Evolutionary conservation across 768 basidiomycete species (phyloP).

Genomic region (Calvatia gigantea): DNA sequence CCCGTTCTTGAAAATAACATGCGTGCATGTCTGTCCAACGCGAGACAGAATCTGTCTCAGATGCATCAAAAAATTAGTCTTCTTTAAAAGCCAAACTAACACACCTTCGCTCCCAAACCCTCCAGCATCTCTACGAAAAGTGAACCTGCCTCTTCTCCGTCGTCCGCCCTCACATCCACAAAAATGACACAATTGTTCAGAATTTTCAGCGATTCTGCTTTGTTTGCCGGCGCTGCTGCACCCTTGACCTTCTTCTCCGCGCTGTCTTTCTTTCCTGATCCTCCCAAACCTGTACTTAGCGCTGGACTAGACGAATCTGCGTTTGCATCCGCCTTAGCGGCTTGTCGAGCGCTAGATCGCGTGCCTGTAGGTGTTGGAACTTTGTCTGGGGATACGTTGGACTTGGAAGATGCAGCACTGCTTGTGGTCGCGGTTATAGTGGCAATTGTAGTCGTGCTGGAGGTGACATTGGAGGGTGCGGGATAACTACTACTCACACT

Average conservation of each 20-base stretch:
- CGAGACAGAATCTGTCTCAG: slow-evolving; percentile 52
- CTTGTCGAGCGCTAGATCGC: slow-evolving; percentile 31
- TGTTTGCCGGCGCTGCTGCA: slow-evolving; percentile 20
- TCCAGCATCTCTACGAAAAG: slow-evolving; percentile 83
- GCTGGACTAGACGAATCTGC: slow-evolving; percentile 17
- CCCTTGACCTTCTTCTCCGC: slow-evolving; percentile 15
- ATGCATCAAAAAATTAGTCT: neutral
- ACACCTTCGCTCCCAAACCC: slow-evolving; percentile 76
- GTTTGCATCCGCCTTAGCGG: slow-evolving; percentile 21
- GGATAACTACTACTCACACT: slow-evolving; percentile 39
- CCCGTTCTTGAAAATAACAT: slow-evolving; percentile 85
- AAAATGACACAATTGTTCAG: slow-evolving; percentile 76
- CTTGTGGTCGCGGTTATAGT: slow-evolving; percentile 15
- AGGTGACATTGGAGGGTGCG: slow-evolving; percentile 19
- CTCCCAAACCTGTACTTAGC: neutral
- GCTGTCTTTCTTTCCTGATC: slow-evolving; percentile 18
- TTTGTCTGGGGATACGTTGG: slow-evolving; percentile 1
- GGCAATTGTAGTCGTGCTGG: slow-evolving; percentile 18
- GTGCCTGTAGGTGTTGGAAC: slow-evolving; percentile 10
- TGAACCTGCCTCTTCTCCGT: slow-evolving; percentile 76
- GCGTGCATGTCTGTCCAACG: slow-evolving; percentile 72
- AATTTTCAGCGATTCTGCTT: slow-evolving; percentile 41
- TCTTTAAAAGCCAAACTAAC: slow-evolving; percentile 16
- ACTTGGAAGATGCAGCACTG: neutral
- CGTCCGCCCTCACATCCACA: slow-evolving; percentile 85